Percentiles rank a stretch among this genome's conserved stretches.
Evolutionary conservation across 345 rosid species (phyloP).

Genomic region (Syzygium grande): DNA sequence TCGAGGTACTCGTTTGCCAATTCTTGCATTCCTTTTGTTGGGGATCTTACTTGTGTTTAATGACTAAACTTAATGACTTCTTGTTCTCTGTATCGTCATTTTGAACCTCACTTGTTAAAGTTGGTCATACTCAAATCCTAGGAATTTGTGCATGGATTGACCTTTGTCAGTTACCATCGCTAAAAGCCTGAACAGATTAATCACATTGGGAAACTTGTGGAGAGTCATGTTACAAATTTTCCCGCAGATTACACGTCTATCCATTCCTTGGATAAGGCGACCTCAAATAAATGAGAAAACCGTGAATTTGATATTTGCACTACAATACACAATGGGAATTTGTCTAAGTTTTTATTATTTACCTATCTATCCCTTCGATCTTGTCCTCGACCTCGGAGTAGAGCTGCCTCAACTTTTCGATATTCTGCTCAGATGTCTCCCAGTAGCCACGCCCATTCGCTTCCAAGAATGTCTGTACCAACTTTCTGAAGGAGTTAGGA

Average conservation of each 20-base stretch:
- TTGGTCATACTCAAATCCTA: background rate
- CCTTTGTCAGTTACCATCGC: background rate
- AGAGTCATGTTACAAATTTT: constrained; percentile 12
- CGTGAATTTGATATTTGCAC: constrained; percentile 1
- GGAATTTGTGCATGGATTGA: background rate
- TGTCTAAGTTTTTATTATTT: background rate
- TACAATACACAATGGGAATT: background rate
- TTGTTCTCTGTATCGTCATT: background rate
- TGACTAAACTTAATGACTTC: background rate
- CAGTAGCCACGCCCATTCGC: constrained; percentile 98
- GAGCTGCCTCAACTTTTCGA: constrained; percentile 80
- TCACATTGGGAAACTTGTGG: constrained; percentile 1
- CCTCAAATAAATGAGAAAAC: constrained; percentile 11
- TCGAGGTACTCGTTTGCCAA: background rate
- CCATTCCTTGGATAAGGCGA: background rate
- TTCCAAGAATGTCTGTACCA: constrained; percentile 94
- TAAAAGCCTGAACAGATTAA: background rate
- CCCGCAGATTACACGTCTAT: constrained; percentile 4
- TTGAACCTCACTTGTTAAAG: background rate
- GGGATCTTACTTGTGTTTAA: background rate
- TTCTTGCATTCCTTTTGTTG: background rate
- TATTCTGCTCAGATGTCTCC: constrained; percentile 77
- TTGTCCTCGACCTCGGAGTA: constrained; percentile 96
- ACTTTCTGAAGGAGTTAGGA: constrained; percentile 89
- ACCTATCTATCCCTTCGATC: constrained; percentile 93